A percentile compares a stretch with the other conserved stretches of the same genome.
phyloP scores from a whole-genome alignment of 495 filamentous ascomycete genomes.

The Xylaria intraflava region DNA sequence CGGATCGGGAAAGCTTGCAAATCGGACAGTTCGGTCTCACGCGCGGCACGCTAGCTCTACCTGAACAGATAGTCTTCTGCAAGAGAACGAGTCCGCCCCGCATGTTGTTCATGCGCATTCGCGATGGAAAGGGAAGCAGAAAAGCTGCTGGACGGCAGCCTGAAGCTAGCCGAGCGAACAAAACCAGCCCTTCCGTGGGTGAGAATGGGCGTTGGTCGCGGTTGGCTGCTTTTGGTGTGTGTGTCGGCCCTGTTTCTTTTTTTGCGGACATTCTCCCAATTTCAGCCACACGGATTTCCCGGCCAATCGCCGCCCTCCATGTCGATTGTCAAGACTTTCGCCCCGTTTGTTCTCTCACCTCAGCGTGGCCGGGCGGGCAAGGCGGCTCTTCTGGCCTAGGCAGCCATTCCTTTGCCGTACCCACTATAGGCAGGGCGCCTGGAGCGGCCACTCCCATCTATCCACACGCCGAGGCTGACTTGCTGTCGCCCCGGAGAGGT shows the following conservation, averaged over 20 bases:
- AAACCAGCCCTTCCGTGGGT: conserved; percentile 6
- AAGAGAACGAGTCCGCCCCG: background rate
- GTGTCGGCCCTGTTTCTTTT: conserved; percentile 18
- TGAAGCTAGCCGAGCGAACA: conserved; percentile 1
- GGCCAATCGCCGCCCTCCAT: conserved; percentile 7
- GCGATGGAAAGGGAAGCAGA: background rate
- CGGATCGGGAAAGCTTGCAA: background rate
- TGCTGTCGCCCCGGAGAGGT: background rate
- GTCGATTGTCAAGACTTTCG: conserved; percentile 8
- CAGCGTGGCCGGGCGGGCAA: background rate
- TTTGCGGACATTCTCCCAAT: conserved; percentile 7
- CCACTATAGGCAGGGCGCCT: too few relatives aligned
- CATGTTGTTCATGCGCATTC: conserved; percentile 4
- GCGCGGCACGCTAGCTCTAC: conserved; percentile 4
- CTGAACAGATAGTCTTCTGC: background rate
- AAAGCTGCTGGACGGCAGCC: conserved; percentile 13
- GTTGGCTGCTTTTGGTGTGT: too few relatives aligned
- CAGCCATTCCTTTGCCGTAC: background rate
- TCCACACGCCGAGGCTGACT: conserved; percentile 6
- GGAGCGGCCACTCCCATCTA: background rate
- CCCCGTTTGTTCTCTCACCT: conserved; percentile 21
- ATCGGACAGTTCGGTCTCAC: background rate
- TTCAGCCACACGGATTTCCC: background rate
- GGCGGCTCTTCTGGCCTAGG: background rate
- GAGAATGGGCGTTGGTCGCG: background rate